Evolutionary conservation across 1,139 yeast genomes (phyloP), one percentile per base, ranked within the genome.

Genomic region (Blastobotrys raffinosifermentans): DNA sequence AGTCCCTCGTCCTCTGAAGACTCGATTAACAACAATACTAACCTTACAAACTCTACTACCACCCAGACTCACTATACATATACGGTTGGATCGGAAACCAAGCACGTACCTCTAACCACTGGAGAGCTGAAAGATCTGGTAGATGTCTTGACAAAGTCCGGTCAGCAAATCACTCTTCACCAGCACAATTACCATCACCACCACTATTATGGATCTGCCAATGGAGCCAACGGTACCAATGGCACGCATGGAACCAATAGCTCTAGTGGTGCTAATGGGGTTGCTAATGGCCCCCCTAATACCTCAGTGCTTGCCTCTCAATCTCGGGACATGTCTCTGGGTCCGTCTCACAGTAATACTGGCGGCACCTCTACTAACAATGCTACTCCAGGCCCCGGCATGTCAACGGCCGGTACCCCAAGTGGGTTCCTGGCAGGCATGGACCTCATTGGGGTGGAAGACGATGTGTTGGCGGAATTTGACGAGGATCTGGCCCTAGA

Each of bases 141-240:
- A 7, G 72, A 74, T 23, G 70, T 78, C 39, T 94, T 94, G 1
- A 75, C 75, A 40, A 63, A 65, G 30, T 66, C 75, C 47, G 72
- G 75, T 20, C 68, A 83, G 40, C 72, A 75, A 39, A 70, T 86
- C 8, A 77, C 86, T 4, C 75, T 86, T 13, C 94, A 85, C 60
- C 95, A 86, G 55, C 95, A 86, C 59, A 79, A 84, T 36, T 86
- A 82, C 53, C 84, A 80, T 34, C 47, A 54, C 32, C 51, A 53
- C 31, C 50, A 50, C 25, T 48, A 45, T 29, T 40, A 38, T 19
- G 31, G 25, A 35, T 27, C 31, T 31, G 26, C 17, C 33, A 17
- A 15, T 35, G 25, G 17, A 32, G 23, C 19, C 30, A 13, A 17
- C 19, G 13, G 26, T 33, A 31, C 30, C 39, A 37, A 19, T 39